A percentile compares a stretch with the other conserved stretches of the same genome.
phyloP scores from a whole-genome alignment of 1,284 basidiomycete species.

The Ganoderma sinense region DNA sequence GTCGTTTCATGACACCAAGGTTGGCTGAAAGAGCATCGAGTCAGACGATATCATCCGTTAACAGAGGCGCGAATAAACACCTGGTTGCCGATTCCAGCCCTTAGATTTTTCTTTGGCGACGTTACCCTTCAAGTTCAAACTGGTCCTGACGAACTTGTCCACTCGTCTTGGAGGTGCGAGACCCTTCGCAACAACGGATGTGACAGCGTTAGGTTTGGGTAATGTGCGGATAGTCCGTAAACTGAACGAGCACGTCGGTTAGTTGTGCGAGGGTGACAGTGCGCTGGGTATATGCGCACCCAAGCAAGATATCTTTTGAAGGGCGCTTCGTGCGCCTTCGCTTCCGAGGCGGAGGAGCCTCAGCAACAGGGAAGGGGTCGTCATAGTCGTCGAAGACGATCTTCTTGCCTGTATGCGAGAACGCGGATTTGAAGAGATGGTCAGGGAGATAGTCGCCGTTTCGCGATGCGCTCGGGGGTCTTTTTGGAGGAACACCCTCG shows the following conservation, averaged over 20 bases:
- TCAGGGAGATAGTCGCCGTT: constrained; percentile 44
- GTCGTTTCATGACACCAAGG: constrained; percentile 40
- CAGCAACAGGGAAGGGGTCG: constrained; percentile 13
- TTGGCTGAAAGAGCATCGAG: constrained; percentile 29
- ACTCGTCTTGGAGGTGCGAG: constrained; percentile 35
- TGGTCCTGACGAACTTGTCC: constrained; percentile 38
- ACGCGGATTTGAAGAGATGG: constrained; percentile 43
- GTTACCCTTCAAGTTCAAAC: constrained; percentile 38
- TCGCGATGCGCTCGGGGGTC: constrained; percentile 1
- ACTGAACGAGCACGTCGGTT: constrained; percentile 27
- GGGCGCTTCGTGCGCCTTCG: constrained; percentile 34
- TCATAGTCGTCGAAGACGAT: constrained; percentile 24
- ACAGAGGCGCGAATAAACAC: constrained; percentile 27
- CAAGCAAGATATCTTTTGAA: constrained; percentile 41
- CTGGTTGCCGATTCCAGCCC: constrained; percentile 45
- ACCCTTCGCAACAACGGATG: constrained; percentile 26
- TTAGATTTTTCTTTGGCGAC: constrained; percentile 28
- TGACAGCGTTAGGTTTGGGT: constrained; percentile 22
- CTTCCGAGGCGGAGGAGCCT: constrained; percentile 26
- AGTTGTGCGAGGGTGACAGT: background rate
- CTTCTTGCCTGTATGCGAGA: constrained; percentile 29
- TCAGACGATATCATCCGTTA: no score
- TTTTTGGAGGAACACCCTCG: background rate
- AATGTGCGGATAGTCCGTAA: constrained; percentile 43
- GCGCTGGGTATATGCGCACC: constrained; percentile 32